Evolutionary conservation across 768 basidiomycete species (phyloP).

Genomic region (Lyophyllum semitale): DNA sequence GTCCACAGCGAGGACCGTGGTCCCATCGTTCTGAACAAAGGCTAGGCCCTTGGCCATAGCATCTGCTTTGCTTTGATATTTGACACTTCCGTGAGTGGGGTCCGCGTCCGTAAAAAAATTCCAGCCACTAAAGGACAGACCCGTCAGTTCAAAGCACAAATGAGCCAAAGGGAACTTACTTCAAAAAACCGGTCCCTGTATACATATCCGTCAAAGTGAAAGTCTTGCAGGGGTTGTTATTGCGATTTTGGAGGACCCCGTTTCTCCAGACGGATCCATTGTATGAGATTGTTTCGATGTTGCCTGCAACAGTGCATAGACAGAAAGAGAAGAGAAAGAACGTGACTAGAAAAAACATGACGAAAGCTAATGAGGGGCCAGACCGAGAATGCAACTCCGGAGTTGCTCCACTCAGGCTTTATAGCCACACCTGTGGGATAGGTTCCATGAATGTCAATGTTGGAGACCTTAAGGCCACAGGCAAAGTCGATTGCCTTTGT

Average conservation of each 20-base stretch:
- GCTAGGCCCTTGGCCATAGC: slow-evolving; percentile 59
- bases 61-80: slow-evolving; percentile 49
- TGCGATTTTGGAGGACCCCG: slow-evolving; percentile 19
- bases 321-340: slow-evolving; percentile 6
- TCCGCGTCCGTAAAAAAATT: slow-evolving; percentile 64
- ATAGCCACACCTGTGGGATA: not conserved
- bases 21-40: slow-evolving; percentile 58
- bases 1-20: slow-evolving; percentile 67
- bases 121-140: slow-evolving; percentile 49
- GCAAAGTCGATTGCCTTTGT: not conserved
- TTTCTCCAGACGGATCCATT: slow-evolving; percentile 14
- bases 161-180: slow-evolving; percentile 38
- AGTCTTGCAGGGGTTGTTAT: slow-evolving; percentile 18
- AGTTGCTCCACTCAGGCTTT: not conserved
- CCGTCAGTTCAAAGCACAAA: not conserved
- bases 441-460: not conserved
- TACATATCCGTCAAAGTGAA: slow-evolving; percentile 37
- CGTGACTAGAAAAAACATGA: slow-evolving; percentile 9
- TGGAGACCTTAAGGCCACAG: not conserved
- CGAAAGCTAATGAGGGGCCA: not conserved
- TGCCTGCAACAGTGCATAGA: slow-evolving; percentile 31
- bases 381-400: not conserved
- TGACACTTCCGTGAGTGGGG: slow-evolving; percentile 72
- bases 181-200: slow-evolving; percentile 57
- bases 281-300: slow-evolving; percentile 10